Percentiles rank a stretch among this genome's conserved stretches.
Conservation (phyloP, 345 rosid genomes). For the Raphanus sativus region DNA sequence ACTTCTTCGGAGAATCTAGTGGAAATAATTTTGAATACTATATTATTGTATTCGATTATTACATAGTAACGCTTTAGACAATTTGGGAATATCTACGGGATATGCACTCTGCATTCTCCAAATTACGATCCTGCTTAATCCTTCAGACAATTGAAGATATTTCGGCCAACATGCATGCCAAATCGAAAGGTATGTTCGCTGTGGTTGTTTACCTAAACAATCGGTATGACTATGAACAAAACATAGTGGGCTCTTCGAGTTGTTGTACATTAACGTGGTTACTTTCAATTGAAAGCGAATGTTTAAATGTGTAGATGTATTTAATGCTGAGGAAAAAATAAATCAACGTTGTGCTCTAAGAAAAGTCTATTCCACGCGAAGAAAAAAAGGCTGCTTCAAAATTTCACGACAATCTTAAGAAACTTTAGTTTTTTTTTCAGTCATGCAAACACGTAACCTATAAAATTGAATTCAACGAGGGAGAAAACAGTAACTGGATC, state of each 20-base stretch:
- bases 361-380: not conserved
- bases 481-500: too few species aligned
- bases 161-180: not conserved
- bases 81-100: not conserved
- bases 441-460: not conserved
- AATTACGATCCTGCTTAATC: not conserved
- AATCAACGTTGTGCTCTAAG: not conserved
- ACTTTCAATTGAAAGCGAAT: constrained; percentile 1
- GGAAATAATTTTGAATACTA: not conserved
- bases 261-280: constrained; percentile 12
- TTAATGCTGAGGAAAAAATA: not conserved
- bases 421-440: not conserved
- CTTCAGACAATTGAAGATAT: not conserved
- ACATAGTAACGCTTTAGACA: not conserved
- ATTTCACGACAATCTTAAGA: not conserved
- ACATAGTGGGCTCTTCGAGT: not conserved
- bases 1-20: not conserved
- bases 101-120: not conserved
- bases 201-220: constrained; percentile 34
- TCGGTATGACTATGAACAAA: not conserved
- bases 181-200: constrained; percentile 42
- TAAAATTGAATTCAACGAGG: too few species aligned
- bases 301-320: not conserved
- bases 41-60: not conserved
- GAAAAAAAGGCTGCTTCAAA: not conserved